Conservation (phyloP, 805 yeast genomes). For the Spathaspora arborariae region DNA sequence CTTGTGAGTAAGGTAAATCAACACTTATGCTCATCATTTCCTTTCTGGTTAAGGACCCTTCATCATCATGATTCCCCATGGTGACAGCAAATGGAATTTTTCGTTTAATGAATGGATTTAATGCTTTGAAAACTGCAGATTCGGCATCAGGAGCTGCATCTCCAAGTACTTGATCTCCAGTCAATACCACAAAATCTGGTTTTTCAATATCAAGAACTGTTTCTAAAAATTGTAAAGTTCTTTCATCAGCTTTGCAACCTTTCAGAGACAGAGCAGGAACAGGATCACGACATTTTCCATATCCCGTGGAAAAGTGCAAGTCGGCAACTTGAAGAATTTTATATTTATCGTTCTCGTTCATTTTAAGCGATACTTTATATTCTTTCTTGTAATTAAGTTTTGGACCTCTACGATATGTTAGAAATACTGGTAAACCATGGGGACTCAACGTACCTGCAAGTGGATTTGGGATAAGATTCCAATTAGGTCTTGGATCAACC, state of each 20-base stretch:
- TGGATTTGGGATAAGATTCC: constrained; percentile 43
- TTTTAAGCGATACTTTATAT: constrained; percentile 31
- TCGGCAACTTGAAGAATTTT: constrained; percentile 90
- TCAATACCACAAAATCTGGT: constrained; percentile 81
- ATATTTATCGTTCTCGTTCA: constrained; percentile 47
- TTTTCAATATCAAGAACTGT: constrained; percentile 65
- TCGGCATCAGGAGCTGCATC: constrained; percentile 74
- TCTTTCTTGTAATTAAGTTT: constrained; percentile 22
- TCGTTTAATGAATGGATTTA: constrained; percentile 62
- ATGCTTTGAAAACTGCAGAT: constrained; percentile 74
- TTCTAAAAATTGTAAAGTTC: constrained; percentile 60
- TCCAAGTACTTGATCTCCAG: constrained; percentile 94
- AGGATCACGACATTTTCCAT: constrained; percentile 76
- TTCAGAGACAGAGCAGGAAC: constrained; percentile 45
- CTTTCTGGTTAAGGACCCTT: constrained; percentile 61
- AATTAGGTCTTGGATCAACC: constrained; percentile 71
- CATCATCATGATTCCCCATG: constrained; percentile 94
- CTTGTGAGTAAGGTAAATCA: constrained; percentile 64
- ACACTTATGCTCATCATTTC: constrained; percentile 56
- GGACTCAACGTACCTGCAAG: constrained; percentile 18
- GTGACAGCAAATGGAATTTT: constrained; percentile 80
- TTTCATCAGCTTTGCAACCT: constrained; percentile 73
- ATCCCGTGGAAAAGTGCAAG: constrained; percentile 82
- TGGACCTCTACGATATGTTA: constrained; percentile 35
- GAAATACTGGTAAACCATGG: constrained; percentile 18